Evolutionary conservation across 2,329 filamentous ascomycete species (phyloP).

Genomic region (Apiospora aurea): DNA sequence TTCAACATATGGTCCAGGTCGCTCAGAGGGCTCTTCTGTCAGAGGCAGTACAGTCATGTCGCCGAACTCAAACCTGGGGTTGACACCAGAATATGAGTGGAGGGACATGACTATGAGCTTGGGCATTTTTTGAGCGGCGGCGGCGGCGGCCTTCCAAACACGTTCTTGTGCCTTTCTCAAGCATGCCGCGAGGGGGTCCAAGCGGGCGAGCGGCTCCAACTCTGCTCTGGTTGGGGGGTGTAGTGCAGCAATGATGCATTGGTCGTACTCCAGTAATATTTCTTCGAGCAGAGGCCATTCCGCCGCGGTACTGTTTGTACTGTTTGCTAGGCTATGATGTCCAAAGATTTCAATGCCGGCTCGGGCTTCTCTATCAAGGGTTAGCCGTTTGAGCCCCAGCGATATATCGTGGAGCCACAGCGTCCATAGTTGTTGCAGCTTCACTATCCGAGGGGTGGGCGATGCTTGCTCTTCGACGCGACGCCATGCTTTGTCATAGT

Average conservation of each 20-base stretch:
- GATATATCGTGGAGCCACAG: neutral
- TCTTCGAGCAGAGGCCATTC: neutral
- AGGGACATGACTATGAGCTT: neutral
- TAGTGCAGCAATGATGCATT: neutral
- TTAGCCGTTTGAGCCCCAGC: neutral
- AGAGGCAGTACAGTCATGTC: fast-evolving
- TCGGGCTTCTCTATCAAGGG: neutral
- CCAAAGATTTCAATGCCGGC: neutral
- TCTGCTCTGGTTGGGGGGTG: neutral
- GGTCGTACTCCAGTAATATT: neutral
- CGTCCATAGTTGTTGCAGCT: neutral
- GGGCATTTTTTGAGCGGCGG: neutral
- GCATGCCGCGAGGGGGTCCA: too few relatives aligned
- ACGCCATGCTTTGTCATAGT: neutral
- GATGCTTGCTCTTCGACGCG: neutral
- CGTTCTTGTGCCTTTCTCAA: neutral
- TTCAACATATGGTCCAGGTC: too few relatives aligned
- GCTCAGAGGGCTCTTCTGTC: too few relatives aligned
- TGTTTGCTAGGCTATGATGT: neutral
- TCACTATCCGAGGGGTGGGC: neutral
- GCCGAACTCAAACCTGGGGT: neutral
- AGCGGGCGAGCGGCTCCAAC: too few relatives aligned
- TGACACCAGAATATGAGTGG: neutral
- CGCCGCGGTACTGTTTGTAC: too few relatives aligned
- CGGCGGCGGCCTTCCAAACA: neutral